Evolutionary conservation across 169 alveolate genomes (phyloP).

Genomic region (Eimeria falciformis): DNA sequence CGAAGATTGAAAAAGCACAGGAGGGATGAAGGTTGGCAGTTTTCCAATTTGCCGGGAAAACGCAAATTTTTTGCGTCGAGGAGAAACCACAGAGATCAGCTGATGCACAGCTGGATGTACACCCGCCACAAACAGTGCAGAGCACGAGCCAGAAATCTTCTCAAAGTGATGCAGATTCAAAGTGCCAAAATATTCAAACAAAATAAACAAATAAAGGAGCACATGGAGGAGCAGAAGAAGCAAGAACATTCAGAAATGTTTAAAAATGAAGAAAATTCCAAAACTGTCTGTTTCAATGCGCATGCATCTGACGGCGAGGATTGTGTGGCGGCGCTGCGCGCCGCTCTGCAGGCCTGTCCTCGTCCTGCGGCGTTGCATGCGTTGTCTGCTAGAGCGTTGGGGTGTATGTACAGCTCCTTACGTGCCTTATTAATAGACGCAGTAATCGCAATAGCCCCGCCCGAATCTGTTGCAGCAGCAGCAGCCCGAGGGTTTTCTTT

Average conservation of each 20-base stretch:
- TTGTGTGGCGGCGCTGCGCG: conserved; percentile 24
- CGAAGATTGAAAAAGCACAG: conserved; percentile 52
- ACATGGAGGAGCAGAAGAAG: neutral
- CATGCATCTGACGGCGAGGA: neutral
- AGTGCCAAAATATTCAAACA: neutral
- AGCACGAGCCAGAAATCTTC: neutral
- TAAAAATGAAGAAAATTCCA: neutral
- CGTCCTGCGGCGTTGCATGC: conserved; percentile 5
- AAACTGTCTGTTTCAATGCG: no score
- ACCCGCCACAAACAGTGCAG: conserved; percentile 7
- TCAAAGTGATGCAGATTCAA: neutral
- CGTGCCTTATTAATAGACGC: conserved; percentile 46
- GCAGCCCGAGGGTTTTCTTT: conserved; percentile 53
- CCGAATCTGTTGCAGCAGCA: conserved; percentile 49
- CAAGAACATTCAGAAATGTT: neutral
- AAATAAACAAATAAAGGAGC: neutral
- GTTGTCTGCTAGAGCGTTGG: conserved; percentile 27
- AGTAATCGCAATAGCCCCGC: conserved; percentile 52
- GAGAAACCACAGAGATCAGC: conserved; percentile 74
- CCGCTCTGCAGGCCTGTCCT: conserved; percentile 41
- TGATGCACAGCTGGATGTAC: conserved; percentile 67
- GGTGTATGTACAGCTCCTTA: neutral
- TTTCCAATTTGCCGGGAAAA: conserved; percentile 31
- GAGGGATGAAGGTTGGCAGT: conserved; percentile 65
- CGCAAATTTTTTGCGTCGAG: conserved; percentile 66